Evolutionary conservation across 2,329 filamentous ascomycete species (phyloP), one percentile per base, ranked within the genome.

Genomic region (Diatrype stigma): DNA sequence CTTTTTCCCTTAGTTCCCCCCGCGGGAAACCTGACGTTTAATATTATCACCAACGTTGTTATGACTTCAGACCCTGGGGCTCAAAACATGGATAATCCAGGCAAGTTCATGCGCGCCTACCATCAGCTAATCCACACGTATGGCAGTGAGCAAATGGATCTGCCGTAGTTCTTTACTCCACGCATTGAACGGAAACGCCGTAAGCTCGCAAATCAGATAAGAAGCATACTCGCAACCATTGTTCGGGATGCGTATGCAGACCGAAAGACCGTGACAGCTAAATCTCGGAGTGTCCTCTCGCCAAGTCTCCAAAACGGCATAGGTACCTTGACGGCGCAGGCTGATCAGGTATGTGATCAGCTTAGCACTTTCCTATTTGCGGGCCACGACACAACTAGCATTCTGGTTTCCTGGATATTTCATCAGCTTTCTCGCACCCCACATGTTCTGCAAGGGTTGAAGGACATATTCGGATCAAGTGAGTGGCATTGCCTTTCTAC

Each of bases 371-470:
- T 61, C 32, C 51, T 61, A 4, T 55, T 61, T 8, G 56, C 57
- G 8, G 57, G 57, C 5, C 57, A 60, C 22, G 55, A 61, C 30
- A 57, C 56, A 10, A 57, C 53, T 2, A 57, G 49, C 19, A 53
- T 45, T 7, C 45, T 45, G 16, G 17, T 60, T 10, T 23, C 50
- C 11, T 61, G 56, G 54, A 46, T 38, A 2, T 47, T 60, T 30
- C 58, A 60, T 23, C 53, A 61, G 38, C 42, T 61, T 19, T 49
- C 49, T 8, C 53, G 51, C 7, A 53, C 50, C n/a, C n/a, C n/a
- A n/a, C n/a, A n/a, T n/a, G n/a, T n/a, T n/a, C n/a, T n/a, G n/a
- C n/a, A n/a, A n/a, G n/a, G n/a, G n/a, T n/a, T n/a, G n/a, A n/a
- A n/a, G n/a, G n/a, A n/a, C n/a, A n/a, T n/a, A n/a, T n/a, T n/a